Conservation (phyloP, 805 yeast genomes). For the Sugiyamaella smithiae region DNA sequence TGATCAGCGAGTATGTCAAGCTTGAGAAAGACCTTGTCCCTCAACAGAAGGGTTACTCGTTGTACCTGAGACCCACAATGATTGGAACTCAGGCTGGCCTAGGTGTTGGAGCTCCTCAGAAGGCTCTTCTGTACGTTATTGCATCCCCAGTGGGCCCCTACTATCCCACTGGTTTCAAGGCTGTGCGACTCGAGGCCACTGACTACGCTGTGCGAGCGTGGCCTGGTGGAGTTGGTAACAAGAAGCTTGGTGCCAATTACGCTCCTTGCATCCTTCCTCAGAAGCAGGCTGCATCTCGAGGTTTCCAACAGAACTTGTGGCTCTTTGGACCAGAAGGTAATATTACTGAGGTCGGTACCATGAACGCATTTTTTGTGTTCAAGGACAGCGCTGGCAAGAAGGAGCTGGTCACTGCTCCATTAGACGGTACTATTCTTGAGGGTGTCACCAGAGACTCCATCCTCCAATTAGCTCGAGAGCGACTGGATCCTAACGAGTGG, state of each 20-base stretch:
- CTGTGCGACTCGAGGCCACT: slow-evolving; percentile 91
- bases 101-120: slow-evolving; percentile 82
- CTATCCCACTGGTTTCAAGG: slow-evolving; percentile 92
- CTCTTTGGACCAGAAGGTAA: slow-evolving; percentile 83
- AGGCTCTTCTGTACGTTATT: slow-evolving; percentile 80
- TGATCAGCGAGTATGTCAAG: slow-evolving; percentile 71
- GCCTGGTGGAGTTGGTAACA: slow-evolving; percentile 99
- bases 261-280: slow-evolving; percentile 95
- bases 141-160: slow-evolving; percentile 97
- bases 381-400: slow-evolving; percentile 74
- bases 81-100: slow-evolving; percentile 88
- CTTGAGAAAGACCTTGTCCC: slow-evolving; percentile 81
- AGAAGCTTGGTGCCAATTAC: slow-evolving; percentile 94
- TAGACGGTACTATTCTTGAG: slow-evolving; percentile 94
- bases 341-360: slow-evolving; percentile 96
- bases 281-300: slow-evolving; percentile 82
- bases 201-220: slow-evolving; percentile 96
- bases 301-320: slow-evolving; percentile 96
- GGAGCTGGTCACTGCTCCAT: slow-evolving; percentile 92
- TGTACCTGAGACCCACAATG: slow-evolving; percentile 91
- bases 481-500: slow-evolving; percentile 77
- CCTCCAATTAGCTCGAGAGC: slow-evolving; percentile 69
- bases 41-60: slow-evolving; percentile 79
- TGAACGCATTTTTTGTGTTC: slow-evolving; percentile 91
- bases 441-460: slow-evolving; percentile 96